Evolutionary conservation across 2,329 filamentous ascomycete genomes (phyloP), one percentile per base, ranked within the genome.

Genomic region (Thermothelomyces thermophilus): DNA sequence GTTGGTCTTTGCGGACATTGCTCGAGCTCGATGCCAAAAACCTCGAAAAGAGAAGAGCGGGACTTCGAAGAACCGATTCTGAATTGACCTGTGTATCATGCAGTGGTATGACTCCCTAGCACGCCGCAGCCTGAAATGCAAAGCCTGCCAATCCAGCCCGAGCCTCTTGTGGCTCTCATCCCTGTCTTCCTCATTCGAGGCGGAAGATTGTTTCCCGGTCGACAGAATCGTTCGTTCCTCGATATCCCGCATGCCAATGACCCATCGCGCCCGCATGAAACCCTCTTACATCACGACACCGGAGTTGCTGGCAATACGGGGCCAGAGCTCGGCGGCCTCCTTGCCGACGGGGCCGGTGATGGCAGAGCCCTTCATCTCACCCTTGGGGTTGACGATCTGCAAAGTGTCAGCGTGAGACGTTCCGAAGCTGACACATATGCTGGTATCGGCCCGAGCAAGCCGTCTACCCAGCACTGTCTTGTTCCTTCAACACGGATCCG

Each of bases 351-450:
- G 93, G 66, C 93, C 93, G 66, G 93, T 98, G 73, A 98, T 98
- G 73, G 93, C 93, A 62, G 90, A 96, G 71, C 93, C 93, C 87
- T 98, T 98, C 93, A 98, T 98, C 81, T 98, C 93, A 79, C 93
- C 93, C 87, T 98, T 98, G 76, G 91, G 90, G 83, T 98, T 98
- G 82, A 98, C 93, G 70, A 98, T 98, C 87, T 93, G 68, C 48
- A 5, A 46, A 28, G 14, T 19, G 64, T 77, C 62, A 76, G 72
- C 62, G 51, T 16, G 20, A 17, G 5, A n/a, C 19, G 24, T 5
- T 20, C 5, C n/a, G 14, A 11, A 16, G 6, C 16, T 11, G 33
- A 16, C 6, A 9, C 7, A 5, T 16, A 6, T 35, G 13, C 3
- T 3, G 33, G 8, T 9, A 10, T 35, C 16, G 5, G 3, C 30